Evolutionary conservation across 805 yeast genomes (phyloP), one percentile per base, ranked within the genome.

Genomic region (Trichomonascus vanleenenianus): DNA sequence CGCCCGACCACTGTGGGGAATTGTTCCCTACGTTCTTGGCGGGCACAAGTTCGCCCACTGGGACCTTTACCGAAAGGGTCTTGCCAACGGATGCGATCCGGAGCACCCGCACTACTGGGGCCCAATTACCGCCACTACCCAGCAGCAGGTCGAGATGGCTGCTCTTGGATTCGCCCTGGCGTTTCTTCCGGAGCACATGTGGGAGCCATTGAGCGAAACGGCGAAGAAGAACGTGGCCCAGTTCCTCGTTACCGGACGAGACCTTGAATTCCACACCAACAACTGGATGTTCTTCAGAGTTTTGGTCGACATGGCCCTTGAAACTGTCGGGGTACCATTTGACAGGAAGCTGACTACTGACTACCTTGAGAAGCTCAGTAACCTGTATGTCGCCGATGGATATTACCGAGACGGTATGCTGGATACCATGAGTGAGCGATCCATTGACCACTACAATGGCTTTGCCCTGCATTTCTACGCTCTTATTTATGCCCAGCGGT

Each of bases 381-480:
- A 30, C 2, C 50, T 52, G 41, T 59, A 62, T 41, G 31, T 62
- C 16, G 48, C 46, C 7, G 63, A 60, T 39, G 66, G 66, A 2
- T 62, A 64, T 65, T 62, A 61, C 46, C 53, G 59, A 15, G 66
- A 62, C 52, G 66, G 66, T 10, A n/a, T 8, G 9, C 12, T 12
- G 16, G 36, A 36, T 30, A 30, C 25, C 9, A 36, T 27, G 20
- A 47, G 44, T 15, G 40, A 45, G 16, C 41, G 43, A 9, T 45
- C 57, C 31, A 55, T 60, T 33, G 66, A 62, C 43, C 56, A 62
- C 48, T 62, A 62, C 44, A 58, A 60, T 41, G 52, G 62, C 8
- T 62, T 58, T 54, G 66, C 66, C 12, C 50, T 62, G 36, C 66
- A 62, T 39, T 62, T 48, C 40, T 62, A 60, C 46, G 55, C 60